Evolutionary conservation across 2,329 filamentous ascomycete species (phyloP).

Genomic region (Diaporthe nobilis): DNA sequence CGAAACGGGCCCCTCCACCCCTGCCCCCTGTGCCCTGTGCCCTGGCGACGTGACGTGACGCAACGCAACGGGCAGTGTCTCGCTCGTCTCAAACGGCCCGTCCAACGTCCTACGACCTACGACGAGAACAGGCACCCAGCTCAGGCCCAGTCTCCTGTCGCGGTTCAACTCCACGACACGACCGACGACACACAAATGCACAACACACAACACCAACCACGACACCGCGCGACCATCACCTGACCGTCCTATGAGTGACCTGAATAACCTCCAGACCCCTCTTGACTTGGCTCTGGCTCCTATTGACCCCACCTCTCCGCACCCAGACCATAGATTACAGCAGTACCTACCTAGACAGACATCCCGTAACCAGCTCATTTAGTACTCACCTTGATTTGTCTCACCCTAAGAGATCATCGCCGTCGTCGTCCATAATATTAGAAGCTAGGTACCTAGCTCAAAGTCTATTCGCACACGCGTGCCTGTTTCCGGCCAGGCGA

Average conservation of each 20-base stretch:
- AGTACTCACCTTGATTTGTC: background rate
- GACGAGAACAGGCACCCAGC: background rate
- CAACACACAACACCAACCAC: constrained; percentile 15
- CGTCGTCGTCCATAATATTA: background rate
- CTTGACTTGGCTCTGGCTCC: background rate
- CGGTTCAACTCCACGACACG: background rate
- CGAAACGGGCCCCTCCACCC: constrained; percentile 9
- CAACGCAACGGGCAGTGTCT: constrained; percentile 30
- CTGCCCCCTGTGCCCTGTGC: background rate
- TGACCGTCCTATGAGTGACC: constrained; percentile 3
- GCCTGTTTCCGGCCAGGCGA: constrained; percentile 15
- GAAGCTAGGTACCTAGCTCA: background rate
- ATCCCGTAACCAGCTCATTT: background rate
- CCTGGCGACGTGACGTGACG: constrained; percentile 19
- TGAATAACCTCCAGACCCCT: background rate
- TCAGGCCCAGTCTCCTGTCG: background rate
- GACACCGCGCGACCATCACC: constrained; percentile 8
- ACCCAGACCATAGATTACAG: background rate
- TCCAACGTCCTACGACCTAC: background rate
- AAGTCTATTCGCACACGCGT: background rate
- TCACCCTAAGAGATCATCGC: background rate
- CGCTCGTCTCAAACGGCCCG: background rate
- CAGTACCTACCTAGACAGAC: constrained; percentile 7
- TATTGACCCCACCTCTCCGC: background rate
- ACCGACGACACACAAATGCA: background rate